These are phyloP conservation scores for Ascochyta lentis DNA, from an alignment of 2,329 filamentous ascomycete species.

Conservation along the genomic window DNA sequence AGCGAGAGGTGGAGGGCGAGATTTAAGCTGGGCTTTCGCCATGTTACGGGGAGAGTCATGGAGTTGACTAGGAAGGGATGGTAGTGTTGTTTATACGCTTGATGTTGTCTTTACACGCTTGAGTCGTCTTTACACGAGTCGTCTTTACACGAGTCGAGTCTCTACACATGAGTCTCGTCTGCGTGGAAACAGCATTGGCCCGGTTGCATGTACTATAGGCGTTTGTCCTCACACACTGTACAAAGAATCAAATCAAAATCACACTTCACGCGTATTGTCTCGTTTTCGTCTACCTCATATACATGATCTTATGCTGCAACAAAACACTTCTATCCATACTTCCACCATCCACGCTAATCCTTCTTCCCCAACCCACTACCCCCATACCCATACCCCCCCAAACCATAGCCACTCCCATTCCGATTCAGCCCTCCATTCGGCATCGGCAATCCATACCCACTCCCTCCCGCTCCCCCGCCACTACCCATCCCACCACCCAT, in stretches of 20 bases:
- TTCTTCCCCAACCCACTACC: constrained; percentile 52
- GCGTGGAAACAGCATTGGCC: background rate
- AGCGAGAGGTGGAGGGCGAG: constrained; percentile 72
- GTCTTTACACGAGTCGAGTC: too few relatives aligned
- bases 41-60: constrained; percentile 68
- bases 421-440: constrained; percentile 33
- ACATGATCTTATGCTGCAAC: background rate
- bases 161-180: background rate
- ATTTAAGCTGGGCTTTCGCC: constrained; percentile 73
- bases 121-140: too few relatives aligned
- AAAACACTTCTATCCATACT: background rate
- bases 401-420: constrained; percentile 49
- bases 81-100: constrained; percentile 53
- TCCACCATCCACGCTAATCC: constrained; percentile 36
- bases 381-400: constrained; percentile 55
- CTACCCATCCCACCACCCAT: constrained; percentile 31
- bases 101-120: too few relatives aligned
- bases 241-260: too few relatives aligned
- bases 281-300: background rate
- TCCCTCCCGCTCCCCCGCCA: constrained; percentile 26
- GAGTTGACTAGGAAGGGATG: constrained; percentile 80
- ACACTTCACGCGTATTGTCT: too few relatives aligned
- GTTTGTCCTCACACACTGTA: too few relatives aligned
- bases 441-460: constrained; percentile 42
- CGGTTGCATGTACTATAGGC: background rate